Evolutionary conservation across 495 filamentous ascomycete species (phyloP), one percentile per base, ranked within the genome.

Genomic region (Aspergillus incahuasiensis): DNA sequence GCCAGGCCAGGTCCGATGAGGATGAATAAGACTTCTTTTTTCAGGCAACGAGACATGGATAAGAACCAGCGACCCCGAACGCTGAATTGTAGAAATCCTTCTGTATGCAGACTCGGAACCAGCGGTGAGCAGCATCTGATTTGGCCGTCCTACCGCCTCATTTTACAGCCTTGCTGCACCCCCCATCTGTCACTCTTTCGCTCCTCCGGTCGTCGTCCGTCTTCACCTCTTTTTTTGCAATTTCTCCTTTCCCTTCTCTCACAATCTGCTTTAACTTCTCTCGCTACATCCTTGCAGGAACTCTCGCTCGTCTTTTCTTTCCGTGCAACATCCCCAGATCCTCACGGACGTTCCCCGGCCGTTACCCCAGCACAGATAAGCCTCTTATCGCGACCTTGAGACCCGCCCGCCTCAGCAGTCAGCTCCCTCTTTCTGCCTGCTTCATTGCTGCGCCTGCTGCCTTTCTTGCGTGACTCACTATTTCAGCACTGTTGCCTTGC

Each of bases 141-240:
- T 59, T 63, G 60, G 60, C 60, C 58, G 62, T 58, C 58, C 57
- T 57, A 52, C 55, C 57, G 59, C 60, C 59, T 66, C 63, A 62
- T 59, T 59, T 61, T 11, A 32, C 20, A 28, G 43, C 30, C 49
- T 55, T 47, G 42, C 18, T 51, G 34, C 47, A 48, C 22, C n/a
- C 15, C 43, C 45, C 24, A 40, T 40, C 38, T 32, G 16, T 42
- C 11, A 18, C 42, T 51, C 52, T n/a, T n/a, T 32, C 40, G 16
- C 45, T 61, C 38, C 30, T 34, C 16, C 22, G 32, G 32, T 52
- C 48, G 50, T 38, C 25, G 25, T 28, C 25, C 8, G 25, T 28
- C 25, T 28, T 28, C 25, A 8, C 25, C 25, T 46, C n/a, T 20
- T 46, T 48, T 48, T 25, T 11, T 35, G 32, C 2, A 35, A 7